Evolutionary conservation across 2,329 filamentous ascomycete species (phyloP).

Genomic region (Saccharata proteae): DNA sequence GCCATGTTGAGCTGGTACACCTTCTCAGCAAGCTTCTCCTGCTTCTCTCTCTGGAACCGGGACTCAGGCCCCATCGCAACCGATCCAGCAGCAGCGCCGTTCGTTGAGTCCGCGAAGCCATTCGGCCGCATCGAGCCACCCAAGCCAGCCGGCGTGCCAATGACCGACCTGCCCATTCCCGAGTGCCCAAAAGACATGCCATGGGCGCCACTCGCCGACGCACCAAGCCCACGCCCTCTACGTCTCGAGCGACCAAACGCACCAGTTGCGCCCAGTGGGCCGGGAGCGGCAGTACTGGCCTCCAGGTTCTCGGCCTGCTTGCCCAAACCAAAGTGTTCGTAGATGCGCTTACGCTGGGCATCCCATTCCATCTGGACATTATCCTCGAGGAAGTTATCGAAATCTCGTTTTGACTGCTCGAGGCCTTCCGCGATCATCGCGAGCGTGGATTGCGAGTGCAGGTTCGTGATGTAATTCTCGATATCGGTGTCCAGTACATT

Average conservation of each 20-base stretch:
- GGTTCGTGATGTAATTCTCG: constrained; percentile 65
- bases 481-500: constrained; percentile 42
- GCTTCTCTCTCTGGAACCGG: constrained; percentile 70
- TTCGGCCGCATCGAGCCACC: constrained; percentile 45
- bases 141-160: constrained; percentile 60
- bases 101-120: constrained; percentile 55
- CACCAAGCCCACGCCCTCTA: constrained; percentile 27
- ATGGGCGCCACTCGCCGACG: constrained; percentile 14
- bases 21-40: constrained; percentile 66
- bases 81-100: constrained; percentile 35
- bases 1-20: constrained; percentile 67
- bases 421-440: constrained; percentile 89
- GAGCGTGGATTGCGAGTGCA: constrained; percentile 82
- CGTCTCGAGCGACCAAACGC: constrained; percentile 42
- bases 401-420: constrained; percentile 77
- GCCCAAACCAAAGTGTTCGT: constrained; percentile 85
- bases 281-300: constrained; percentile 22
- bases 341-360: constrained; percentile 80
- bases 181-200: constrained; percentile 49
- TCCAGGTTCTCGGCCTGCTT: constrained; percentile 28
- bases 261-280: constrained; percentile 26
- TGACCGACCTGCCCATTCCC: constrained; percentile 69
- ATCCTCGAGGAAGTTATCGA: constrained; percentile 87
- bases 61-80: constrained; percentile 50
- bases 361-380: constrained; percentile 96